These are phyloP conservation scores for Aureobasidium sp. DNA, from an alignment of 2,329 filamentous ascomycete genomes.

Conservation along the genomic window DNA sequence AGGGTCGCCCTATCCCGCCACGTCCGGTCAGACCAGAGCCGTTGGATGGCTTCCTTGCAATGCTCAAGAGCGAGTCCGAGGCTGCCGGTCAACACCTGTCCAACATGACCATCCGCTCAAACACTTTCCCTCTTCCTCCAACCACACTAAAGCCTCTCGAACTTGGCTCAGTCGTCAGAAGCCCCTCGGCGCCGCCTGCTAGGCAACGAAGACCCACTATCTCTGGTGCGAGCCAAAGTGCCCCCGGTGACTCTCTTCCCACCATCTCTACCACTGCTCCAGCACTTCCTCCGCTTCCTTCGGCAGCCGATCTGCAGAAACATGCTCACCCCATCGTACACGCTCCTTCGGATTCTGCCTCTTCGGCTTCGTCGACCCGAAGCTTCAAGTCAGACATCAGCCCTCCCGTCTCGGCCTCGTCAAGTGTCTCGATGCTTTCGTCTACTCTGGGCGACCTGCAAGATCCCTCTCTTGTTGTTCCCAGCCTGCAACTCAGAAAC, in stretches of 20 bases:
- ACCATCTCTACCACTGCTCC: conserved; percentile 16
- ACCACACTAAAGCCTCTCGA: neutral
- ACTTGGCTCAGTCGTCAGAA: neutral
- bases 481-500: conserved; percentile 8
- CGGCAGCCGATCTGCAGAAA: conserved; percentile 1
- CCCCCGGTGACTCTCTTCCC: neutral
- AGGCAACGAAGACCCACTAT: conserved; percentile 10
- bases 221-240: neutral
- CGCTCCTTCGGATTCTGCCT: conserved; percentile 12
- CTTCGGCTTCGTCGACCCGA: conserved; percentile 13
- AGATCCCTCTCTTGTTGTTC: neutral
- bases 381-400: conserved; percentile 23
- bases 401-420: conserved; percentile 24
- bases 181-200: conserved; percentile 7
- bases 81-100: conserved; percentile 2
- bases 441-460: neutral
- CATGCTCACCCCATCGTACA: conserved; percentile 4
- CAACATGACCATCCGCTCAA: conserved; percentile 12
- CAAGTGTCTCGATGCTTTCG: conserved; percentile 19
- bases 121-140: conserved; percentile 12
- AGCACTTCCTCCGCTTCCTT: conserved; percentile 18
- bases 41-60: conserved; percentile 15
- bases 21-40: conserved; percentile 25
- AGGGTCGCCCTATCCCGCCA: conserved; percentile 21
- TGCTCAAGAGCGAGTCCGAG: conserved; percentile 13